Base-by-base conservation (phyloP, 2,329 filamentous ascomycete species). In the Trichoderma semiorbis region DNA sequence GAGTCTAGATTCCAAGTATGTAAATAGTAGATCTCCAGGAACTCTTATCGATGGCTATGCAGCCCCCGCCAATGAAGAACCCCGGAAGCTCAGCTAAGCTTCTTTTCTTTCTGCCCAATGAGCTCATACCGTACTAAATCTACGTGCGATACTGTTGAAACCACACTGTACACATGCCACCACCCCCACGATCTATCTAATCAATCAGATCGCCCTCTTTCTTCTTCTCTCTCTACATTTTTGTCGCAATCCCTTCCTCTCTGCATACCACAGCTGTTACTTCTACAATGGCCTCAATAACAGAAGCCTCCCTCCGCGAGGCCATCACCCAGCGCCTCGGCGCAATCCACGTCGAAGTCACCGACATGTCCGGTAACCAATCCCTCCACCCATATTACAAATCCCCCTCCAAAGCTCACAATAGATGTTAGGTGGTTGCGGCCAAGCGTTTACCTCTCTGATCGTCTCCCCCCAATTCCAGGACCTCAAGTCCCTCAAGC, bases 321-420 rank as follows among this genome's bases (percentile, higher is more conserved):
- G 92, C 91, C 72, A 87, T 98, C 76, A 87, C 85, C 47, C 85
- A 91, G 76, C 89, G 90, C 75, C 85, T 98, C 69, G 86, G 89
- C 71, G 94, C 94, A 26, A 86, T 87, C 32, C 89, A 97, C 83
- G 94, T 97, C 74, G 91, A 96, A 78, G 94, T 98, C 76, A 92
- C 93, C 75, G 95, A 98, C 83, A 90, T 97, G 86, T 97, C 94
- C 75, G 95, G 95, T 97, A 88, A 36, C 60, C 28, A 24, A 24
- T 58, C 50, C 3, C 58, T 26, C 14, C 21, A 30, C 21, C 55
- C 28, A 30, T 14, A 30, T 30, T 26, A 34, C 58, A 61, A 66
- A 55, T 28, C 18, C 47, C 26, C 18, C 62, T 16, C 18, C 28
- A 16, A 10, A n/a, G 16, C 64, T 67, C 26, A 67, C 32, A 10